Evolutionary conservation across 176 grass and related monocot species (phyloP).

Genomic region (Lolium rigidum): DNA sequence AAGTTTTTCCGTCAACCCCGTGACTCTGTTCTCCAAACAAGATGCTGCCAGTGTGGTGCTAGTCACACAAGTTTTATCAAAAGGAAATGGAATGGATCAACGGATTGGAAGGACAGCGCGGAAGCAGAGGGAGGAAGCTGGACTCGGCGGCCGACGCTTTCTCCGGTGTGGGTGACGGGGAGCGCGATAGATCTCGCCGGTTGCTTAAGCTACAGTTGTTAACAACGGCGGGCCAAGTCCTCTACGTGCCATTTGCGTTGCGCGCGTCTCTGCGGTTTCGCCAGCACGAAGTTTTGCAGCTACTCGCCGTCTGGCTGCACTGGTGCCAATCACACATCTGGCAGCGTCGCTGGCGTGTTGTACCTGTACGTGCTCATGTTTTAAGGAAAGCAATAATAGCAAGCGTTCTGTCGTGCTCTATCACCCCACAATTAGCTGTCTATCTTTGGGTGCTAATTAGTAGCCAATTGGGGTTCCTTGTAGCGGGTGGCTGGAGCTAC

Average conservation of each 20-base stretch:
- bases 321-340: too few relatives aligned
- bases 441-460: not conserved
- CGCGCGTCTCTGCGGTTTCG: not conserved
- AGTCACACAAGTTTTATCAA: not conserved
- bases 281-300: constrained; percentile 11
- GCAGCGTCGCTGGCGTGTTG: not conserved
- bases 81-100: not conserved
- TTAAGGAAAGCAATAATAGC: not conserved
- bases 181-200: not conserved
- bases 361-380: not conserved
- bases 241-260: constrained; percentile 26
- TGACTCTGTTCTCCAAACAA: not conserved
- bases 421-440: not conserved
- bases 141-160: not conserved
- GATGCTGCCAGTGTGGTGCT: not conserved
- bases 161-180: not conserved
- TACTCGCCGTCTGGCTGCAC: not conserved
- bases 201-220: constrained; percentile 1
- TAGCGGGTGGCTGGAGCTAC: too few relatives aligned
- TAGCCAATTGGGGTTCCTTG: too few relatives aligned
- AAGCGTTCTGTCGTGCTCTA: not conserved
- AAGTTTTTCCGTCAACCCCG: too few relatives aligned
- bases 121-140: constrained; percentile 34
- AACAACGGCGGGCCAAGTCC: not conserved
- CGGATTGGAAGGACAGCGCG: constrained; percentile 15